Evolutionary conservation across 164 flowering plant genomes (phyloP), one percentile per base, ranked within the genome.

Genomic region (Nymphaea thermarum): DNA sequence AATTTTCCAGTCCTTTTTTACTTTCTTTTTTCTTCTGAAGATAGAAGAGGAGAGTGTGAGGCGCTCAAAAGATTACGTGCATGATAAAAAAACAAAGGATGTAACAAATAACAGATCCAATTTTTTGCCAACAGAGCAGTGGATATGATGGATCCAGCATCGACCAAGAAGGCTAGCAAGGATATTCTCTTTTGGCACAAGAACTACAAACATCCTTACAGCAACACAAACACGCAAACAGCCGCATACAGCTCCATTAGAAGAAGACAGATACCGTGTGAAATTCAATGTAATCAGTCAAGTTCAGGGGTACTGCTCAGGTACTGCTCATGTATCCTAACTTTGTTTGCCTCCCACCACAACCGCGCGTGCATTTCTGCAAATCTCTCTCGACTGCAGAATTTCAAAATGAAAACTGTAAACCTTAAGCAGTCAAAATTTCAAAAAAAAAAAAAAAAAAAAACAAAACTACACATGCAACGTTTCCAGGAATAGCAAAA

Each of bases 331-430:
- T 85, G 89, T 76, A 88, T 85, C 66, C 94, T 79, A 43, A 83
- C 80, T 15, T 88, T 74, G 73, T 88, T 88, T 75, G 85, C 87
- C 71, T 88, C 94, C 94, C 94, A 88, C 91, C 94, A 88, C 6
- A 83, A 66, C 65, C 86, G 79, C 16, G 94, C 94, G 65, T 85
- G 87, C 86, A 85, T 77, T 73, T 88, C 94, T 36, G 89, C 88
- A 60, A 86, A 88, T 76, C 73, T 79, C 76, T 86, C 94, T 66
- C 94, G 91, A 67, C 94, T 88, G 86, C 79, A 81, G 6, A 17
- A 8, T 41, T 17, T 62, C 18, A 62, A 62, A 17, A 8, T 6
- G 17, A 62, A 8, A 62, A 62, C 0, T 11, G 7, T 17, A 17
- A 62, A 11, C n/a, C n/a, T n/a, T n/a, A 62, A 17, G 7, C 3